Evolutionary conservation across 1,139 yeast species (phyloP).

Genomic region (Debaryomyces subglobosus): DNA sequence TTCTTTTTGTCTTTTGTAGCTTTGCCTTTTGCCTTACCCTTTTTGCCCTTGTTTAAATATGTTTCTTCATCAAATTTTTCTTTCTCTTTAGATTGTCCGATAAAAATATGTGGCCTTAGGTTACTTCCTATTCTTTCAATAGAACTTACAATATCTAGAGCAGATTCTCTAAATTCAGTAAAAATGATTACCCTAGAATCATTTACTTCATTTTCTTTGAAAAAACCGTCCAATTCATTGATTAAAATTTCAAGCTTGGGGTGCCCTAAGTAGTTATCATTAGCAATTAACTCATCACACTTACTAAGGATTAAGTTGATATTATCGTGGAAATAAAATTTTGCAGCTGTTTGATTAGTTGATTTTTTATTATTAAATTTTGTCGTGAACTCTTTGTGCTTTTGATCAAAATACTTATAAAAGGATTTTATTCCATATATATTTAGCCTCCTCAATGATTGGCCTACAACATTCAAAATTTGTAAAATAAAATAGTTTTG

Average conservation of each 20-base stretch:
- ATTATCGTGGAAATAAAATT: slow-evolving; percentile 56
- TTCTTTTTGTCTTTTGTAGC: slow-evolving; percentile 28
- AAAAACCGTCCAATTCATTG: slow-evolving; percentile 60
- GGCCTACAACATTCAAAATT: slow-evolving; percentile 74
- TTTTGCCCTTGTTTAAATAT: slow-evolving; percentile 35
- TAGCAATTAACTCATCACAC: slow-evolving; percentile 47
- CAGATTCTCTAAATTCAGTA: slow-evolving; percentile 87
- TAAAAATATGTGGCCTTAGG: slow-evolving; percentile 80
- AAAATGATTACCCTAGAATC: slow-evolving; percentile 82
- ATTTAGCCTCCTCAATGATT: slow-evolving; percentile 65
- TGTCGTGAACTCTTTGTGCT: slow-evolving; percentile 59
- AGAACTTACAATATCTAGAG: slow-evolving; percentile 77
- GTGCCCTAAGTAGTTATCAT: slow-evolving; percentile 61
- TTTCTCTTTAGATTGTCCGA: slow-evolving; percentile 74
- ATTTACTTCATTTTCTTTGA: slow-evolving; percentile 34
- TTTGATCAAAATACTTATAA: slow-evolving; percentile 62
- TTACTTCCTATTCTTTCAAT: slow-evolving; percentile 44
- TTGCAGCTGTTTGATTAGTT: slow-evolving; percentile 61
- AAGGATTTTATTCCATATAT: slow-evolving; percentile 85
- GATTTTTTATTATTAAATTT: slow-evolving; percentile 55
- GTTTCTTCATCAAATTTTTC: slow-evolving; percentile 63
- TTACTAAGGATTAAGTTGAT: slow-evolving; percentile 46
- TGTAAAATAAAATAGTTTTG: slow-evolving; percentile 62
- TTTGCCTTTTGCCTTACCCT: slow-evolving; percentile 27
- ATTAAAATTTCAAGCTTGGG: slow-evolving; percentile 69